Evolutionary conservation across 2,329 filamentous ascomycete genomes (phyloP).

Genomic region (Lomentospora prolificans): DNA sequence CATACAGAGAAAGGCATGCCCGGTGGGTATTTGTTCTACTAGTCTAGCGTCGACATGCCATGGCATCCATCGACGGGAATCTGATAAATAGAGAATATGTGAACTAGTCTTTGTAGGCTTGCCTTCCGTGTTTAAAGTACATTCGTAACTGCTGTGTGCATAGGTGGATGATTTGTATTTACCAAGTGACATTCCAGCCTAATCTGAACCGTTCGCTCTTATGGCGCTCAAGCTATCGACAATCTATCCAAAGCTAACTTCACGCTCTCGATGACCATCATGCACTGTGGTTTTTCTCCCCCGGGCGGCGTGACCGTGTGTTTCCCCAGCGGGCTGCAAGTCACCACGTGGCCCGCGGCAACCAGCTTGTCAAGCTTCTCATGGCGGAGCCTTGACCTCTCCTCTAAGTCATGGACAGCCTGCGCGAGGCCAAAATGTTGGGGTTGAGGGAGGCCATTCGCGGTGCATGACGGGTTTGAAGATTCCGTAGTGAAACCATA

Average conservation of each 20-base stretch:
- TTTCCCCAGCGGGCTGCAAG: background rate
- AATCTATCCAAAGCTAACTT: slow-evolving; percentile 3
- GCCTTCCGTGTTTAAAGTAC: too few species aligned
- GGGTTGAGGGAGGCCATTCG: slow-evolving; percentile 7
- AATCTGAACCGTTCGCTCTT: too few species aligned
- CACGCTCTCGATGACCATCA: slow-evolving; percentile 3
- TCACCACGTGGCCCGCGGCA: background rate
- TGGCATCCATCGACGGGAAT: too few species aligned
- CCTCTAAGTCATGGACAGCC: slow-evolving; percentile 43
- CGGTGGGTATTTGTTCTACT: background rate
- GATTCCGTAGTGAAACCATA: slow-evolving; percentile 35
- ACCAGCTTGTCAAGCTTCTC: slow-evolving; percentile 34
- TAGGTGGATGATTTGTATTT: too few species aligned
- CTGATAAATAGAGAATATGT: background rate
- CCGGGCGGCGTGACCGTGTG: slow-evolving; percentile 18
- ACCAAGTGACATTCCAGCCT: too few species aligned
- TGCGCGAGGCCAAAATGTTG: slow-evolving; percentile 42
- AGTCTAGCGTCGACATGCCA: background rate
- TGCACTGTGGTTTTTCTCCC: background rate
- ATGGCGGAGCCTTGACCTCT: slow-evolving; percentile 37
- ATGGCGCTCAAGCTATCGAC: slow-evolving; percentile 4
- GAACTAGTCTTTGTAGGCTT: too few species aligned
- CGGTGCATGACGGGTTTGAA: slow-evolving; percentile 6
- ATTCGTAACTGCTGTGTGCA: too few species aligned
- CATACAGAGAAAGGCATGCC: background rate